Base-by-base conservation (phyloP, 2,329 filamentous ascomycete species). In the Colletotrichum chrysophilum region DNA sequence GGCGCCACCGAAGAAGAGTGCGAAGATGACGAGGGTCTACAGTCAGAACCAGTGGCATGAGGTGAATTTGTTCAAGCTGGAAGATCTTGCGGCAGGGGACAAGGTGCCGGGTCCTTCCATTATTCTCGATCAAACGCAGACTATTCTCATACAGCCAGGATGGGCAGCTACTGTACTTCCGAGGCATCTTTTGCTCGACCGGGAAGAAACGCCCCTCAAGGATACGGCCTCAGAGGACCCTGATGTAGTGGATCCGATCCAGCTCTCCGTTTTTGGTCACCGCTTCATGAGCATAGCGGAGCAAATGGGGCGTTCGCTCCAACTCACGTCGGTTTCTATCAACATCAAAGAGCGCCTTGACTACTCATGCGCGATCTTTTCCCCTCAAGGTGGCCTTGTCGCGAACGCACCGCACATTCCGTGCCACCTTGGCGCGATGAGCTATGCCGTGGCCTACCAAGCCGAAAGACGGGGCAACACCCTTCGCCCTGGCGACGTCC, bases 271-370 rank as follows among this genome's bases (percentile, higher is more conserved):
- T 65, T 91, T 91, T 73, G 88, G 87, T 0, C 88, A 91, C 78
- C 84, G 89, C 0, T 91, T 91, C 82, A 91, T 91, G 89, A 87
- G 88, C 5, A 90, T 91, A 21, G 89, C 89, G 1, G 89, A 91
- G 75, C 89, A 91, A 76, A 91, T 91, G 89, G 89, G 89, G 36
- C 87, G 87, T 5, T 90, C 89, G 0, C 81, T 91, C 13, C 89
- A 91, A 67, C 88, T 89, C 78, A 91, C 89, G 0, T 87, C 87
- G 0, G 88, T 91, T 10, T 90, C 88, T 1, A 89, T 87, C n/a
- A 87, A 85, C 61, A 87, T 87, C 76, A 86, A 85, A 69, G 85
- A 87, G 71, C 82, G 86, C 4, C 80, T 87, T 1, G 85, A 87
- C 79, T 87, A 86, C 72, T 86, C 84, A 0, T 87, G 86, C 36